A percentile compares a stretch with the other conserved stretches of the same genome.
Evolutionary conservation across 2,329 filamentous ascomycete species (phyloP).

Genomic region (Colletotrichum falcatum): DNA sequence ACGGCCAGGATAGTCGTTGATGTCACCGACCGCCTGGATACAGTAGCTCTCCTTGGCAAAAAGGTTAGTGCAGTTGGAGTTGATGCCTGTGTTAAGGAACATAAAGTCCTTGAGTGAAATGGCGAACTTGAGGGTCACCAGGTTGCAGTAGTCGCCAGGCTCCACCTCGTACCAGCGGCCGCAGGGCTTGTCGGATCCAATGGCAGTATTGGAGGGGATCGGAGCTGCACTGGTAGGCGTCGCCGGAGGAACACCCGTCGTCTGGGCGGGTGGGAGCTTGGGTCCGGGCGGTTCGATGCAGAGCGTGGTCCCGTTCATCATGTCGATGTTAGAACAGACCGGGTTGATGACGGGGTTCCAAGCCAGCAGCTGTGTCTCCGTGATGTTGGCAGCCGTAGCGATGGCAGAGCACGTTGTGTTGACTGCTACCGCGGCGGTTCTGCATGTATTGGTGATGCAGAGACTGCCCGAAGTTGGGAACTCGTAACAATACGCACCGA

Average conservation of each 20-base stretch:
- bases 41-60: slow-evolving; percentile 49
- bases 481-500: slow-evolving; percentile 37
- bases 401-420: slow-evolving; percentile 22
- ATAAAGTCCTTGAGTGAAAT: slow-evolving; percentile 50
- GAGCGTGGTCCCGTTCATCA: slow-evolving; percentile 25
- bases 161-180: slow-evolving; percentile 48
- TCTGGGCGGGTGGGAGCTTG: not conserved
- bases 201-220: slow-evolving; percentile 40
- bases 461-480: slow-evolving; percentile 37
- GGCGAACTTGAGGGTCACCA: slow-evolving; percentile 46
- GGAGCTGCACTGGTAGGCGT: slow-evolving; percentile 28
- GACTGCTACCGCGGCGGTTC: not conserved
- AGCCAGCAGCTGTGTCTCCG: slow-evolving; percentile 21
- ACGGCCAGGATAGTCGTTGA: slow-evolving; percentile 14
- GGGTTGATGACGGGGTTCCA: slow-evolving; percentile 25
- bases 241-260: not conserved
- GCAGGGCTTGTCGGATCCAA: slow-evolving; percentile 43
- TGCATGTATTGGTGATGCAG: slow-evolving; percentile 44
- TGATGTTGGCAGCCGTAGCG: slow-evolving; percentile 42
- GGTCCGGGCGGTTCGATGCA: slow-evolving; percentile 10
- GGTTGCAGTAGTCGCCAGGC: slow-evolving; percentile 51
- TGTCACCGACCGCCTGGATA: slow-evolving; percentile 49
- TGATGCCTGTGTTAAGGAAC: slow-evolving; percentile 50
- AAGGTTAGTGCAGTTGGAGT: slow-evolving; percentile 51
- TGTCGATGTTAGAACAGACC: slow-evolving; percentile 18